Conservation (phyloP, 2,329 filamentous ascomycete species). For the Biscogniauxia sp. region DNA sequence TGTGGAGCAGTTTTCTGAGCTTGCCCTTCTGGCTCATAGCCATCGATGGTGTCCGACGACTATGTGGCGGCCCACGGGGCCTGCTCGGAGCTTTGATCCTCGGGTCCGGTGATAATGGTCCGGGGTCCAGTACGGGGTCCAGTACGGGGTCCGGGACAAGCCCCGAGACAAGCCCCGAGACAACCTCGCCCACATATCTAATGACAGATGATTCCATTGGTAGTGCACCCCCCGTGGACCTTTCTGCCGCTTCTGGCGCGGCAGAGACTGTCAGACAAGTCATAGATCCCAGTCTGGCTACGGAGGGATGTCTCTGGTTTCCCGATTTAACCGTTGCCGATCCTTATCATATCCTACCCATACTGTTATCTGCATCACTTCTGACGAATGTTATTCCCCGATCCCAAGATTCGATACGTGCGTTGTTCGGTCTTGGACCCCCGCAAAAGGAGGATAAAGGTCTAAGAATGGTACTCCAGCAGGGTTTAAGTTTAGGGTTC, state of each 20-base stretch:
- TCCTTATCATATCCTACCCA: slow-evolving; percentile 48
- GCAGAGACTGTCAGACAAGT: background rate
- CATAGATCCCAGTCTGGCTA: slow-evolving; percentile 40
- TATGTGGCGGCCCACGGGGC: slow-evolving; percentile 41
- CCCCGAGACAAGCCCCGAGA: background rate
- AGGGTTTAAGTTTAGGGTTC: slow-evolving; percentile 16
- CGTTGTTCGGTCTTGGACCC: slow-evolving; percentile 23
- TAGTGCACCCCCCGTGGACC: slow-evolving; percentile 17
- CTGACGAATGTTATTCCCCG: slow-evolving; percentile 35
- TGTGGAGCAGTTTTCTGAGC: slow-evolving; percentile 37
- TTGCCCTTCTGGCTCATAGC: slow-evolving; percentile 50
- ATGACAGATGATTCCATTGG: slow-evolving; percentile 10
- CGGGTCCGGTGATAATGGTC: slow-evolving; percentile 8
- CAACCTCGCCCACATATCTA: slow-evolving; percentile 2
- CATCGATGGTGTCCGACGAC: slow-evolving; percentile 49
- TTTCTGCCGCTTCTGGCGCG: background rate
- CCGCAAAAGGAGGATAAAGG: background rate
- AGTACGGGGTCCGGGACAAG: no score
- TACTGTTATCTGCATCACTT: slow-evolving; percentile 37
- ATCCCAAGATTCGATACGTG: slow-evolving; percentile 20
- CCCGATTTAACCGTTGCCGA: slow-evolving; percentile 51
- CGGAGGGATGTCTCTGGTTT: slow-evolving; percentile 56
- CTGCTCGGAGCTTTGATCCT: slow-evolving; percentile 34
- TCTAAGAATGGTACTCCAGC: background rate
- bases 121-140: background rate